Percentiles rank a stretch among this genome's conserved stretches.
Conservation (phyloP, 768 basidiomycete species). For the Amanita jacksonii region DNA sequence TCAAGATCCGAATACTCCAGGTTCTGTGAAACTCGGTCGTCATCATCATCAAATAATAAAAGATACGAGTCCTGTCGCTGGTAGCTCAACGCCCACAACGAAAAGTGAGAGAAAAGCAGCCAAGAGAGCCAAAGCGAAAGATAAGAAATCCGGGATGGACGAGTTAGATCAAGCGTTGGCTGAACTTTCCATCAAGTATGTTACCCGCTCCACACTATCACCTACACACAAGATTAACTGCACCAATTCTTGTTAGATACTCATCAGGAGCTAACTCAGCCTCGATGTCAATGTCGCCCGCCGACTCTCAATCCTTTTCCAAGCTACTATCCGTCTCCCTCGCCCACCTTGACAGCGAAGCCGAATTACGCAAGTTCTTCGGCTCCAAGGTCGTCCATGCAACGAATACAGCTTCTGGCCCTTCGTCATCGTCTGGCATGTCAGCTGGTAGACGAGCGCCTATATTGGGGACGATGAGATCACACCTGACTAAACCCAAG, state of each 20-base stretch:
- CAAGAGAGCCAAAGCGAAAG: slow-evolving; percentile 57
- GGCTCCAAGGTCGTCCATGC: slow-evolving; percentile 82
- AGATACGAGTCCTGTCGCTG: slow-evolving; percentile 7
- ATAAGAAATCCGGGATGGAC: slow-evolving; percentile 59
- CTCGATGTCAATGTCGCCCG: slow-evolving; percentile 20
- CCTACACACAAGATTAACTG: neutral
- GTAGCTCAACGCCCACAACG: slow-evolving; percentile 13
- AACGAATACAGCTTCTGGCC: slow-evolving; percentile 30
- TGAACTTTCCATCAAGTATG: slow-evolving; percentile 73
- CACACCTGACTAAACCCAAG: slow-evolving; percentile 70
- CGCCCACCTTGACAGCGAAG: slow-evolving; percentile 76
- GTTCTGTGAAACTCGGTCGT: too few species aligned
- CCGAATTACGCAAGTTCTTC: slow-evolving; percentile 90
- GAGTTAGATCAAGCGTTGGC: slow-evolving; percentile 81
- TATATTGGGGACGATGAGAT: slow-evolving; percentile 37
- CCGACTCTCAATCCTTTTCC: slow-evolving; percentile 27
- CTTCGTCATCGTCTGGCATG: slow-evolving; percentile 23
- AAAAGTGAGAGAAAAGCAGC: slow-evolving; percentile 51
- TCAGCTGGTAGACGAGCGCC: slow-evolving; percentile 30
- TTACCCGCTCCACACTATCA: slow-evolving; percentile 4
- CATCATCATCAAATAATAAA: slow-evolving; percentile 4
- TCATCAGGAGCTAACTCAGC: too few species aligned
- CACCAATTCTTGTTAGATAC: too few species aligned
- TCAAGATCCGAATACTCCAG: slow-evolving; percentile 6
- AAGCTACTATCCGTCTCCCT: slow-evolving; percentile 72